These are phyloP conservation scores for Cercospora sojina DNA, from an alignment of 2,329 filamentous ascomycete species.

Conservation along the genomic window DNA sequence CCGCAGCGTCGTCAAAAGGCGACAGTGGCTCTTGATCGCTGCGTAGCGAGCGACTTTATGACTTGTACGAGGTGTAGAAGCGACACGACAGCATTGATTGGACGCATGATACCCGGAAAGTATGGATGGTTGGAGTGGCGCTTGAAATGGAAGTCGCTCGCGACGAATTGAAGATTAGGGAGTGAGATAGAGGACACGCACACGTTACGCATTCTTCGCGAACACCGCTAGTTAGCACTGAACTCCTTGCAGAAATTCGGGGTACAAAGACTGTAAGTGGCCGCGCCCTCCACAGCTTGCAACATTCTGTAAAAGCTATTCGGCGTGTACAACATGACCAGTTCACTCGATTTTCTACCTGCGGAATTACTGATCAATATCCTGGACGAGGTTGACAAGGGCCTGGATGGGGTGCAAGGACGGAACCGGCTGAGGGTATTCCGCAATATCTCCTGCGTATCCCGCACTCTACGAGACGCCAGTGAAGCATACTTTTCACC, in stretches of 20 bases:
- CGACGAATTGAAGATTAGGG: not conserved
- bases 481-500: not conserved
- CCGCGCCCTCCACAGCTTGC: not conserved
- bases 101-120: not conserved
- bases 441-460: not conserved
- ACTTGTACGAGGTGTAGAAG: not conserved
- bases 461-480: not conserved
- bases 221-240: not conserved
- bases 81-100: not conserved
- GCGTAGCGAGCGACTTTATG: not conserved
- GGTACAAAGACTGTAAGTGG: not conserved
- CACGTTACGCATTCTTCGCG: not conserved
- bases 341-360: not conserved
- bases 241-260: not conserved
- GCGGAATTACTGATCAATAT: not conserved
- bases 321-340: not conserved
- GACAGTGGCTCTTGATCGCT: not conserved
- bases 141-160: not conserved
- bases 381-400: not conserved
- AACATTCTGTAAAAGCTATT: not conserved
- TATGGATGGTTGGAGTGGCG: not conserved
- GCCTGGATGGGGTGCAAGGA: not conserved
- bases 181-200: not conserved
- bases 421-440: not conserved
- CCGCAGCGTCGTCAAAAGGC: slow-evolving; percentile 6